Conservation (phyloP, 2,329 filamentous ascomycete species). For the Aotearoamyces nothofagi region DNA sequence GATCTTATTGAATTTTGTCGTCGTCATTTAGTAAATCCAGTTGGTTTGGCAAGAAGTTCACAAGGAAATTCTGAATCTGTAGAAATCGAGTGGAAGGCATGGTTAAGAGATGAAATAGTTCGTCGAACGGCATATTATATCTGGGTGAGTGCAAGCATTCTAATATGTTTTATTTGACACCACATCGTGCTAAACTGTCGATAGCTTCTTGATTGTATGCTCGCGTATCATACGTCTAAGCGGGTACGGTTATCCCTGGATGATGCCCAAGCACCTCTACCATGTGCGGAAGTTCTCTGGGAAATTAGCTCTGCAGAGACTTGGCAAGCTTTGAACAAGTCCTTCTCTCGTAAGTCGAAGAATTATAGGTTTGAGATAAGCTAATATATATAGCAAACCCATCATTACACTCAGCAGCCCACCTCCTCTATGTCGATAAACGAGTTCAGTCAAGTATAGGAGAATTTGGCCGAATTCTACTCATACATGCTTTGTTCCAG, state of each 20-base stretch:
- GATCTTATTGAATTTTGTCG: slow-evolving; percentile 14
- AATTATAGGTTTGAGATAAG: not conserved
- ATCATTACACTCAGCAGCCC: slow-evolving; percentile 25
- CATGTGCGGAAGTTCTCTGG: slow-evolving; percentile 26
- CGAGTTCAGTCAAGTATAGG: slow-evolving; percentile 25
- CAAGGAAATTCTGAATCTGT: slow-evolving; percentile 4
- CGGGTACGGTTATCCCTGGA: slow-evolving; percentile 22
- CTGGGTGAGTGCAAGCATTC: slow-evolving; percentile 20
- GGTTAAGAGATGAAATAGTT: slow-evolving; percentile 22
- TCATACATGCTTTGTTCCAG: slow-evolving; percentile 33
- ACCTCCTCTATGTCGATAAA: slow-evolving; percentile 33
- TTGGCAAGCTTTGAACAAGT: slow-evolving; percentile 17
- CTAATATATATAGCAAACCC: slow-evolving; percentile 11
- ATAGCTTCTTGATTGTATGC: slow-evolving; percentile 26
- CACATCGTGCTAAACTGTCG: slow-evolving; percentile 1
- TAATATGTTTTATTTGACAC: not conserved
- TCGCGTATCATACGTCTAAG: slow-evolving; percentile 22
- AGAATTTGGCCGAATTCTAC: slow-evolving; percentile 31
- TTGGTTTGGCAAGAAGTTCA: slow-evolving; percentile 2
- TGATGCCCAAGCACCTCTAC: slow-evolving; percentile 23
- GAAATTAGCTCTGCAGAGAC: slow-evolving; percentile 19
- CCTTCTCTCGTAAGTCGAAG: not conserved
- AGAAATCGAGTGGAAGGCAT: slow-evolving; percentile 19
- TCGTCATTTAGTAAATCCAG: slow-evolving; percentile 6
- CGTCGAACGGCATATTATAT: slow-evolving; percentile 25